Evolutionary conservation across 345 rosid species (phyloP).

Genomic region (Lepidium africanum): DNA sequence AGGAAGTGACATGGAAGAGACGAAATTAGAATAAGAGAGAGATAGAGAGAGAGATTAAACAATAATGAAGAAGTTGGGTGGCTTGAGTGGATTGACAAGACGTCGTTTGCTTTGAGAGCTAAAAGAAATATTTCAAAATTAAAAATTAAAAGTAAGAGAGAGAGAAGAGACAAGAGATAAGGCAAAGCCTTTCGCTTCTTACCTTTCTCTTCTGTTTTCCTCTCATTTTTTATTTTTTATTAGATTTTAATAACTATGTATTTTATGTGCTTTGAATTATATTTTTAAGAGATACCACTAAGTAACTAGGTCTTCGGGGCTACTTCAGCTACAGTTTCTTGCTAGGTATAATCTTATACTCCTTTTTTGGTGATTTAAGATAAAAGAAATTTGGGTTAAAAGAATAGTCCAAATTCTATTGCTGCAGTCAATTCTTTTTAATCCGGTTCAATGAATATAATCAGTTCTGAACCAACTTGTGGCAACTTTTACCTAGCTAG

Average conservation of each 20-base stretch:
- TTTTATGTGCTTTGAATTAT: too few relatives aligned
- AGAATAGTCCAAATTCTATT: neutral
- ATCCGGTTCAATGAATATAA: too few relatives aligned
- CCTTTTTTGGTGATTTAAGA: neutral
- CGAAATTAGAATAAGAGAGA: conserved; percentile 2
- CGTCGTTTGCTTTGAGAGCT: conserved; percentile 34
- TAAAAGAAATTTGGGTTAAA: neutral
- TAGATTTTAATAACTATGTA: neutral
- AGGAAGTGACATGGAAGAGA: conserved; percentile 13
- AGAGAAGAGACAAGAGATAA: conserved; percentile 30
- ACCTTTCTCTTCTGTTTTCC: neutral
- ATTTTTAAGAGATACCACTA: neutral
- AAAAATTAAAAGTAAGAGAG: conserved; percentile 31
- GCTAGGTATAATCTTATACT: neutral
- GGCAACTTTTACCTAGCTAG: too few relatives aligned
- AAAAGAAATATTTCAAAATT: conserved; percentile 31
- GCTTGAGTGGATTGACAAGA: conserved; percentile 60
- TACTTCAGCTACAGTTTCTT: neutral
- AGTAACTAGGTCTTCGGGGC: neutral
- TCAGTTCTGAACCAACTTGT: too few relatives aligned
- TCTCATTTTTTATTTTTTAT: neutral
- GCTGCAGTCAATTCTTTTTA: too few relatives aligned
- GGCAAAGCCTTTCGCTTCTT: conserved; percentile 26
- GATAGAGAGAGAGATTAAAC: conserved; percentile 21
- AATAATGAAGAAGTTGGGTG: conserved; percentile 48